These are phyloP conservation scores for Metschnikowia cerradonensis DNA, from an alignment of 805 yeast genomes.

Conservation along the genomic window DNA sequence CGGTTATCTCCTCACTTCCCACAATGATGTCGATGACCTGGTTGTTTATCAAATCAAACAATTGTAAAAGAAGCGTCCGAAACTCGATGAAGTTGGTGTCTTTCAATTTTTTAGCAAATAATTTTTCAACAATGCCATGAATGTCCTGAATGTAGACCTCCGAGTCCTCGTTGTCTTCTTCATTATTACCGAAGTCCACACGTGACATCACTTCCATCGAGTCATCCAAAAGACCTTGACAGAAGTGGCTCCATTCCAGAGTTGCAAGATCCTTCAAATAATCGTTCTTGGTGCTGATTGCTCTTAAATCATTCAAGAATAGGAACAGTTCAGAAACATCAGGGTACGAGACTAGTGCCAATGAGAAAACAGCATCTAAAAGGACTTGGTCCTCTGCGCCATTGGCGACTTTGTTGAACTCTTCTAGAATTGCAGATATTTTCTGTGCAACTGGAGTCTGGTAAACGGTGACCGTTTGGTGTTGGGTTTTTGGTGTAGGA, in stretches of 20 bases:
- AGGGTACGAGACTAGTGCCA: slow-evolving; percentile 33
- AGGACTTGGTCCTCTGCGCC: slow-evolving; percentile 19
- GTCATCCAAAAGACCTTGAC: slow-evolving; percentile 18
- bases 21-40: slow-evolving; percentile 27
- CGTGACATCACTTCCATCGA: slow-evolving; percentile 15
- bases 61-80: slow-evolving; percentile 22
- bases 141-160: slow-evolving; percentile 19
- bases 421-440: slow-evolving; percentile 21
- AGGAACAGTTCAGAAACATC: slow-evolving; percentile 28
- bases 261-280: slow-evolving; percentile 18
- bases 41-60: slow-evolving; percentile 27
- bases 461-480: background rate
- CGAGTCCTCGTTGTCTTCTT: slow-evolving; percentile 9
- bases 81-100: slow-evolving; percentile 27
- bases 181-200: slow-evolving; percentile 16
- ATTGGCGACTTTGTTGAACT: slow-evolving; percentile 19
- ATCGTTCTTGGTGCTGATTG: slow-evolving; percentile 15
- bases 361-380: slow-evolving; percentile 27
- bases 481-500: background rate
- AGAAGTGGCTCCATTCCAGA: slow-evolving; percentile 20
- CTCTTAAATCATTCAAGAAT: slow-evolving; percentile 33
- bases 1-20: slow-evolving; percentile 30
- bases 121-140: slow-evolving; percentile 13
- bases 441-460: slow-evolving; percentile 19
- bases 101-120: slow-evolving; percentile 20